Evolutionary conservation across 208 protist genomes (phyloP).

Genomic region (Acanthamoeba rhysodes): DNA sequence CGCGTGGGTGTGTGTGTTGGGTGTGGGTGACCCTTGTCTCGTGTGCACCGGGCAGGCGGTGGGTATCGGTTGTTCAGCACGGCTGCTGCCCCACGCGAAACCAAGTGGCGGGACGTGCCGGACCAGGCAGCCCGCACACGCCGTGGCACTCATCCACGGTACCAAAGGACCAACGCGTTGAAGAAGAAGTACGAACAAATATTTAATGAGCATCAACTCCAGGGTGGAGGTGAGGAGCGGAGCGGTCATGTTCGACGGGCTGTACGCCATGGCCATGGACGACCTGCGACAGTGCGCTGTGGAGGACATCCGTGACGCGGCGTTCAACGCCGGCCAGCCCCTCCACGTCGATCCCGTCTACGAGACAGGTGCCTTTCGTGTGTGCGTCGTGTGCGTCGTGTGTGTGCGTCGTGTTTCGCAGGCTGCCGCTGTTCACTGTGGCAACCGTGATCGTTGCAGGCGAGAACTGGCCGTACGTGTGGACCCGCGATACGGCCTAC

Average conservation of each 20-base stretch:
- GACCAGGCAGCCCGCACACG: too few species aligned
- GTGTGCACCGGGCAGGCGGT: background rate
- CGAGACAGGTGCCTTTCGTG: background rate
- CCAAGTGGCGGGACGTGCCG: too few species aligned
- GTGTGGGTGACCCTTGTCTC: too few species aligned
- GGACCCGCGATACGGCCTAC: slow-evolving; percentile 22
- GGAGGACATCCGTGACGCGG: background rate
- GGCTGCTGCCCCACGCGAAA: too few species aligned
- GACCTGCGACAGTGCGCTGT: slow-evolving; percentile 22
- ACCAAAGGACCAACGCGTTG: too few species aligned
- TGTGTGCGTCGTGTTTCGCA: background rate
- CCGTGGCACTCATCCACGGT: too few species aligned
- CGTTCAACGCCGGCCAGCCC: slow-evolving; percentile 12
- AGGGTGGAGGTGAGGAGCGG: slow-evolving; percentile 6
- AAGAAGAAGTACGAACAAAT: too few species aligned
- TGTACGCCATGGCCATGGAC: slow-evolving; percentile 31
- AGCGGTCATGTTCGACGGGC: background rate
- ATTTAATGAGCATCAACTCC: too few species aligned
- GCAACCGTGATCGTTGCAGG: background rate
- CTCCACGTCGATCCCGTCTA: slow-evolving; percentile 11
- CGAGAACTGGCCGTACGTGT: slow-evolving; percentile 56
- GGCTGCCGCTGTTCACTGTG: too few species aligned
- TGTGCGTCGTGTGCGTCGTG: background rate
- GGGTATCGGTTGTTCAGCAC: background rate
- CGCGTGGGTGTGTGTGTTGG: too few species aligned